Percentiles rank a stretch among this genome's conserved stretches.
Conservation (phyloP, 2,329 filamentous ascomycete genomes). For the Dendryphion nanum region DNA sequence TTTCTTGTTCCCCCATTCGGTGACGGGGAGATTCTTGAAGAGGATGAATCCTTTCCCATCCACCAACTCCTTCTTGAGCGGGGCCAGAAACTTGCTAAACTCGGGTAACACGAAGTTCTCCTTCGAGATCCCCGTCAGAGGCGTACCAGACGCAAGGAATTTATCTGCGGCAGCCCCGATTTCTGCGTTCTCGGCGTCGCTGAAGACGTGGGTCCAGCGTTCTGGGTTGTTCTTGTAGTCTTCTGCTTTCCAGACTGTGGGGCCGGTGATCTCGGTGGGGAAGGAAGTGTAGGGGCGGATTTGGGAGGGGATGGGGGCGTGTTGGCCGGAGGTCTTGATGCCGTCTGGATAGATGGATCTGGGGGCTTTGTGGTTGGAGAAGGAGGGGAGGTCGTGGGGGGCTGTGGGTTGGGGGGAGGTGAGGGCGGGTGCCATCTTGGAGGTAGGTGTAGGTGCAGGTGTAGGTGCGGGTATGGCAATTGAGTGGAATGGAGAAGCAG, state of each 20-base stretch:
- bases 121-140: conserved; percentile 69
- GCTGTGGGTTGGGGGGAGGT: conserved; percentile 36
- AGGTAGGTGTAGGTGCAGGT: no score
- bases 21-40: conserved; percentile 80
- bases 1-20: conserved; percentile 74
- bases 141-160: conserved; percentile 64
- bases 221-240: conserved; percentile 64
- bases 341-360: conserved; percentile 61
- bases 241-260: conserved; percentile 69
- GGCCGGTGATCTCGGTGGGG: conserved; percentile 67
- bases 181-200: conserved; percentile 64
- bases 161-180: conserved; percentile 65
- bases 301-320: conserved; percentile 64
- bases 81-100: conserved; percentile 53
- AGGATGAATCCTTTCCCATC: conserved; percentile 88
- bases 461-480: no score
- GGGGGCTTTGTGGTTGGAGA: conserved; percentile 34
- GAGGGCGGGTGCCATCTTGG: conserved; percentile 41
- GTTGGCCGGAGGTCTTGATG: conserved; percentile 69
- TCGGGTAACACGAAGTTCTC: conserved; percentile 62
- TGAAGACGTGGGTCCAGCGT: conserved; percentile 72
- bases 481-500: no score
- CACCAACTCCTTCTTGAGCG: conserved; percentile 65
- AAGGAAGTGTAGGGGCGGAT: conserved; percentile 69
- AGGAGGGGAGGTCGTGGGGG: conserved; percentile 35